Conservation (phyloP, 2,329 filamentous ascomycete genomes). For the Aureobasidium subglaciale region DNA sequence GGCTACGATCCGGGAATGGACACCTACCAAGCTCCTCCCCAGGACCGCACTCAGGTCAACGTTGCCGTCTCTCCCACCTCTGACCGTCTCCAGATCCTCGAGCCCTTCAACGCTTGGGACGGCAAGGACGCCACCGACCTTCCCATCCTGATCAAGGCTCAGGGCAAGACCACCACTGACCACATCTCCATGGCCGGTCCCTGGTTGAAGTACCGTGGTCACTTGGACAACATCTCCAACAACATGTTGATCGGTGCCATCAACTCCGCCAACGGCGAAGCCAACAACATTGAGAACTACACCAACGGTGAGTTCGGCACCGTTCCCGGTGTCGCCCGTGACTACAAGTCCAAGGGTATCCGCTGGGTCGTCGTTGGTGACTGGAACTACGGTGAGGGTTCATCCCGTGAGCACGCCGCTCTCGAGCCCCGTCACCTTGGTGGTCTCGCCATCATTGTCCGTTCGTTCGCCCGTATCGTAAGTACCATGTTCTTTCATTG, state of each 20-base stretch:
- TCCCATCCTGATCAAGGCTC: constrained; percentile 90
- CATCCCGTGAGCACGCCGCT: constrained; percentile 95
- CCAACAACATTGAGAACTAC: constrained; percentile 94
- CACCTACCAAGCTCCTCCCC: constrained; percentile 92
- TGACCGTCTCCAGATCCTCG: constrained; percentile 88
- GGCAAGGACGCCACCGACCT: constrained; percentile 80
- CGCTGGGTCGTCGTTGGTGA: constrained; percentile 97
- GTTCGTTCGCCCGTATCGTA: constrained; percentile 95
- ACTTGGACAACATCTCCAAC: constrained; percentile 99
- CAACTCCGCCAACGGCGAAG: constrained; percentile 92
- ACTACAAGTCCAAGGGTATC: constrained; percentile 97
- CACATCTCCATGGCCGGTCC: constrained; percentile 94
- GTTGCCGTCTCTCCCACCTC: constrained; percentile 83
- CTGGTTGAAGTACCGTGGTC: constrained; percentile 98
- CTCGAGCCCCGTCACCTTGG: constrained; percentile 96
- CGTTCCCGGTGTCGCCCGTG: constrained; percentile 87
- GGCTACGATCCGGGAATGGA: constrained; percentile 89
- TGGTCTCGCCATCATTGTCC: constrained; percentile 92
- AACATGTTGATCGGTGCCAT: constrained; percentile 98
- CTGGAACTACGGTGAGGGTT: constrained; percentile 99
- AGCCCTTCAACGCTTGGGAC: constrained; percentile 82
- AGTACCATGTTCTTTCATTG: constrained; percentile 25
- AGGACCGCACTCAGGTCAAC: constrained; percentile 62
- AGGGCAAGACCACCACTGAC: constrained; percentile 95
- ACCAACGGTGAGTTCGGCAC: constrained; percentile 76